Conservation (phyloP, 352 stramenopile species). For the Phytophthora litchii region DNA sequence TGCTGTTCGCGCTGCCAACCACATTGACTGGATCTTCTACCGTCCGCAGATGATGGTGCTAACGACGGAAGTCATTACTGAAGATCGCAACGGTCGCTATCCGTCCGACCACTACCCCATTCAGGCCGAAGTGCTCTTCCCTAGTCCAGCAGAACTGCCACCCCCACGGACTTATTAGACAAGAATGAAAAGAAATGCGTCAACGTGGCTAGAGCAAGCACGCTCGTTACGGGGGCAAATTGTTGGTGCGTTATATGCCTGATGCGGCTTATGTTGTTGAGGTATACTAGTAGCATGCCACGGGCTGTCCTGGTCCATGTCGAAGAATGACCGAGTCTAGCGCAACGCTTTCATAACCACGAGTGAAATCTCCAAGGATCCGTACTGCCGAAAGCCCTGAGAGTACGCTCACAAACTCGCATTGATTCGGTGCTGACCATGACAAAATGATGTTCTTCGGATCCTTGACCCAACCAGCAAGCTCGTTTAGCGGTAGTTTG, state of each 20-base stretch:
- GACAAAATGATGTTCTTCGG: conserved; percentile 88
- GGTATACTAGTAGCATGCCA: conserved; percentile 34
- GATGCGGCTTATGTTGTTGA: conserved; percentile 20
- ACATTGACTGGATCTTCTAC: conserved; percentile 92
- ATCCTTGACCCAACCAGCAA: conserved; percentile 90
- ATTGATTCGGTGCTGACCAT: conserved; percentile 77
- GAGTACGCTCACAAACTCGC: conserved; percentile 90
- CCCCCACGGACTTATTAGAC: conserved; percentile 37
- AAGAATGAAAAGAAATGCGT: conserved; percentile 28
- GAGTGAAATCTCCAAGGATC: conserved; percentile 92
- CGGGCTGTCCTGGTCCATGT: conserved; percentile 54
- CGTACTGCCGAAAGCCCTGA: conserved; percentile 81
- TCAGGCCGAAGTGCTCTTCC: conserved; percentile 80
- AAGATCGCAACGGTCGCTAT: conserved; percentile 80
- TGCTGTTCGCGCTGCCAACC: conserved; percentile 70
- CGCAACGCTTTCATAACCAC: conserved; percentile 89
- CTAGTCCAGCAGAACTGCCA: conserved; percentile 58
- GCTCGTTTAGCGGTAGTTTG: conserved; percentile 77
- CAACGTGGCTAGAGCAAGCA: conserved; percentile 19
- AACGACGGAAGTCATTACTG: conserved; percentile 81
- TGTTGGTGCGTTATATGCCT: conserved; percentile 29
- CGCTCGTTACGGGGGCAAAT: conserved; percentile 15
- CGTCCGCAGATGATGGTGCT: conserved; percentile 79
- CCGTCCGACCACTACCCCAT: conserved; percentile 90
- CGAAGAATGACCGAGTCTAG: conserved; percentile 83